Base-by-base conservation (phyloP, 1,284 basidiomycete species). In the Volvariella volvacea region DNA sequence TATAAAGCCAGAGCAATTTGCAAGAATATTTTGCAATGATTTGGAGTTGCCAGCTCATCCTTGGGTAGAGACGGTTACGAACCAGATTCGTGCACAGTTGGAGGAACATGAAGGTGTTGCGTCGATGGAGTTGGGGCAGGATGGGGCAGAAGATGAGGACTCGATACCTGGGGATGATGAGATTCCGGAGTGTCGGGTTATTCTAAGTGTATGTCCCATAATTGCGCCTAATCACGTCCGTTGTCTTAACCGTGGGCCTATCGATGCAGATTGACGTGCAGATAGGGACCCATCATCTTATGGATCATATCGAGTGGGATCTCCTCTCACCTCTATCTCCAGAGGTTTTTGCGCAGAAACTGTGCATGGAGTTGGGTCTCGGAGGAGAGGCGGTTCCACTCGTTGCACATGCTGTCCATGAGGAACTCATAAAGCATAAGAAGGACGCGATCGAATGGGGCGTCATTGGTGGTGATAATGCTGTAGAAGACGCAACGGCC, bases 241-340 rank as follows among this genome's bases (percentile, higher is more conserved):
- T 43, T 31, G 9, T 8, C 37, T 20, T 31, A 46, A 42, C 34
- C 22, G 22, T 8, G 16, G 38, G 34, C 8, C 34, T 36, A 15
- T 32, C 37, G 32, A 37, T 31, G 15, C 64, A 96, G 91, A 91
- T 99, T 61, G 94, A 99, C 65, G 91, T 99, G n/a, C 95, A 98
- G 64, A 89, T 99, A 59, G 87, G 86, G 39, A 89, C 86, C 15
- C 76, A 92, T 61, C 90, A 95, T 62, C 75, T 99, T 1, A 74
- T 88, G 46, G 95, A 99, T 66, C 89, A 94, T 52, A 90, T 99
- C 55, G 96, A 99, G 66, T 99, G 96, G 96, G 95, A 99, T 64
- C 76, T 99, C 4, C 80, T 92, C 22, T 97, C 94, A 0, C 77
- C 87, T 0, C 78, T 98, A 14, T 94, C 93, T 0, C 95, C 95